Conservation (phyloP, 345 rosid genomes). For the Populus simonii region DNA sequence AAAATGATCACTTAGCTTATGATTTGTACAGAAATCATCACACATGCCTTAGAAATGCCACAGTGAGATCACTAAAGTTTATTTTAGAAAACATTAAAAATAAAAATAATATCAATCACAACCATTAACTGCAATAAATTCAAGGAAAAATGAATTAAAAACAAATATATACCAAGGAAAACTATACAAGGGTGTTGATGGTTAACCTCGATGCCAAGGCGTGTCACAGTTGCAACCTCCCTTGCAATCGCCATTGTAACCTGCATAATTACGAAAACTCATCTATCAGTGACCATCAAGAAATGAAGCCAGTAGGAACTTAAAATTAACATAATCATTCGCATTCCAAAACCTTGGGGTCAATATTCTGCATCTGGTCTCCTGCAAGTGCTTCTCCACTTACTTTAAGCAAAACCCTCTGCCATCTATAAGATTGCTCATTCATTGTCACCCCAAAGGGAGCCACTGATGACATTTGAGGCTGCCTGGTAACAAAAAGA, state of each 20-base stretch:
- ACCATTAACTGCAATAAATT: background rate
- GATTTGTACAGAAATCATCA: background rate
- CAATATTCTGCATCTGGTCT: constrained; percentile 70
- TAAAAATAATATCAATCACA: background rate
- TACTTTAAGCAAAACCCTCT: constrained; percentile 91
- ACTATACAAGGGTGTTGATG: background rate
- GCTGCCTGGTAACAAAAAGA: constrained; percentile 43
- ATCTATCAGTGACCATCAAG: constrained; percentile 11
- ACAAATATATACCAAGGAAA: constrained; percentile 8
- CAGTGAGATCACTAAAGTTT: background rate
- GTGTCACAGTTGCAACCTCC: constrained; percentile 88
- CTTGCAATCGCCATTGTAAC: constrained; percentile 92
- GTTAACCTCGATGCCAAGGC: constrained; percentile 82
- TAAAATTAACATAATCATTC: background rate
- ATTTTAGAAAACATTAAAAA: background rate
- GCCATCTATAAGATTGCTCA: constrained; percentile 65
- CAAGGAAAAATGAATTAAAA: background rate
- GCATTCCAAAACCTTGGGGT: constrained; percentile 62
- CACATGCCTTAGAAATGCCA: constrained; percentile 2
- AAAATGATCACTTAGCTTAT: background rate
- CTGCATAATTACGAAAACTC: constrained; percentile 33
- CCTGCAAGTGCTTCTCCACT: constrained; percentile 99
- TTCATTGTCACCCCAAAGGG: constrained; percentile 51
- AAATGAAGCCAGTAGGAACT: constrained; percentile 1
- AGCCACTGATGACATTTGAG: constrained; percentile 51